phyloP scores from a whole-genome alignment of 106 monocot species.

The Allium fistulosum region DNA sequence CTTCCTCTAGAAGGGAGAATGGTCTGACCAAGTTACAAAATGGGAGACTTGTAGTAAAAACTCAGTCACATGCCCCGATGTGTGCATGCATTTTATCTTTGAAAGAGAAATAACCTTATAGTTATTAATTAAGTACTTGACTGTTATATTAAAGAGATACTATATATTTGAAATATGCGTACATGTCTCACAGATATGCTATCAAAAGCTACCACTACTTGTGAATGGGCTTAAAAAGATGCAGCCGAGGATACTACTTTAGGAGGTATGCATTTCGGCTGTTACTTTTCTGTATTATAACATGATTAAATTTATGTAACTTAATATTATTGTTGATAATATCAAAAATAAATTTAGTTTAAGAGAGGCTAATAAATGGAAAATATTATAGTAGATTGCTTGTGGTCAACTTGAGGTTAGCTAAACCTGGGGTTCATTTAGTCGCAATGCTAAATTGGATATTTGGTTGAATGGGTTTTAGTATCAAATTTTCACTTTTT shows the following conservation, averaged over 20 bases:
- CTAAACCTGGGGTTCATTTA: slow-evolving; percentile 30
- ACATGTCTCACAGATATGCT: slow-evolving; percentile 28
- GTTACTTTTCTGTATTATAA: too few species aligned
- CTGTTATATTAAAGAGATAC: background rate
- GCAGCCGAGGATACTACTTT: slow-evolving; percentile 25
- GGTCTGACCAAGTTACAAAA: slow-evolving; percentile 24
- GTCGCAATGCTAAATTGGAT: slow-evolving; percentile 35
- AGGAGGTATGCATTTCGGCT: slow-evolving; percentile 14
- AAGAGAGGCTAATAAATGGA: background rate
- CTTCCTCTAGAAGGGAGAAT: slow-evolving; percentile 19
- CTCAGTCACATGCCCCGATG: slow-evolving; percentile 27
- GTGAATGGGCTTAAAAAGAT: slow-evolving; percentile 50
- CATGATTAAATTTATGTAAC: too few species aligned
- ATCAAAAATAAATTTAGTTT: too few species aligned
- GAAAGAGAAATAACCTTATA: too few species aligned
- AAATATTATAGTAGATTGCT: slow-evolving; percentile 22
- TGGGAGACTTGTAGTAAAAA: slow-evolving; percentile 36
- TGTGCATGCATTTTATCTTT: slow-evolving; percentile 8
- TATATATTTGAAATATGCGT: too few species aligned
- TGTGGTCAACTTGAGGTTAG: slow-evolving; percentile 25
- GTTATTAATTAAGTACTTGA: background rate
- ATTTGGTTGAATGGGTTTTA: slow-evolving; percentile 3
- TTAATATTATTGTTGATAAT: too few species aligned
- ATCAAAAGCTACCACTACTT: slow-evolving; percentile 40
- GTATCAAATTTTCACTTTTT: too few species aligned